A percentile compares a stretch with the other conserved stretches of the same genome.
Conservation (phyloP, 345 rosid genomes). For the Pugionium dolabratum region DNA sequence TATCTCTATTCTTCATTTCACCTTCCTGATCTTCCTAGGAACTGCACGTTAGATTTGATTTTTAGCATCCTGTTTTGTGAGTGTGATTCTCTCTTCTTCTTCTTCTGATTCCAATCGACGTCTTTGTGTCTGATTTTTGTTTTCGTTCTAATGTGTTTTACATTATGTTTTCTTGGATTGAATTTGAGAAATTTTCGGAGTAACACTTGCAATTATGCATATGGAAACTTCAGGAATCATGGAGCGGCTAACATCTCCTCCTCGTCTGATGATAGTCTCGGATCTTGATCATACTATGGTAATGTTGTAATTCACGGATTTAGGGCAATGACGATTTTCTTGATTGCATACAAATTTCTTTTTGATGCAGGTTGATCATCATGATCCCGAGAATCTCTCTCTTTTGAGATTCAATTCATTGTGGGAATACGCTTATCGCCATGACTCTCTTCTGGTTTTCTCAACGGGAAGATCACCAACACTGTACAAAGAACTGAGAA, state of each 20-base stretch:
- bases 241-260: constrained; percentile 66
- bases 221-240: constrained; percentile 40
- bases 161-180: not conserved
- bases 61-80: not conserved
- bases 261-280: constrained; percentile 93
- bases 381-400: constrained; percentile 78
- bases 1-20: not conserved
- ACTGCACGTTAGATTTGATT: not conserved
- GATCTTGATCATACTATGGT: constrained; percentile 99
- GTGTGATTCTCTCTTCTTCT: not conserved
- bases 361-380: constrained; percentile 80
- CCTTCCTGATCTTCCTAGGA: not conserved
- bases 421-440: constrained; percentile 83
- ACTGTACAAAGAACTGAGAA: constrained; percentile 67
- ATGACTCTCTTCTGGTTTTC: constrained; percentile 83
- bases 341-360: not conserved
- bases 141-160: too few relatives aligned
- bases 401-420: constrained; percentile 82
- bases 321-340: not conserved
- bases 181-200: not conserved
- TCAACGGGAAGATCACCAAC: constrained; percentile 97
- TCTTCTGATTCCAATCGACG: not conserved
- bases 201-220: not conserved
- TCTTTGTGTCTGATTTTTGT: not conserved
- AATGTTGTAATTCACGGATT: not conserved